Conservation (phyloP, 2,329 filamentous ascomycete species). For the Neurospora sp. region DNA sequence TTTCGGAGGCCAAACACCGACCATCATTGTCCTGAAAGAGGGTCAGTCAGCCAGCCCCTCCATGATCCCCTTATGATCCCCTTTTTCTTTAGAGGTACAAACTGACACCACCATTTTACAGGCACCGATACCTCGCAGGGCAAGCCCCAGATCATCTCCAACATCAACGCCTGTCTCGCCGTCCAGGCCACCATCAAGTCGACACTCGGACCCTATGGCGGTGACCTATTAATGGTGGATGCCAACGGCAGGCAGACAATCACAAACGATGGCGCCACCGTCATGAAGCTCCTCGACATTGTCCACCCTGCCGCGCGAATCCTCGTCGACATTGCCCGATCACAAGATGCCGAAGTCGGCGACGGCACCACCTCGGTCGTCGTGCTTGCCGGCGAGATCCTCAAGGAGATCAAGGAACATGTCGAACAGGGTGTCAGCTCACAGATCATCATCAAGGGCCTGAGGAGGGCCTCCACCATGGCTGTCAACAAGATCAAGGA, state of each 20-base stretch:
- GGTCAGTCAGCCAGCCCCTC: conserved; percentile 17
- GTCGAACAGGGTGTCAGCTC: conserved; percentile 96
- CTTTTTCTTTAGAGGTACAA: background rate
- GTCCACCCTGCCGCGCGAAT: conserved; percentile 95
- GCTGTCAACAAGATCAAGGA: conserved; percentile 99
- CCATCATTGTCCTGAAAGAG: conserved; percentile 22
- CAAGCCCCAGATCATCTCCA: conserved; percentile 91
- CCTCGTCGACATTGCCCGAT: conserved; percentile 95
- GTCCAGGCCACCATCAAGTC: conserved; percentile 94
- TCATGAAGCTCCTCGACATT: conserved; percentile 99
- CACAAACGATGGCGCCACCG: conserved; percentile 96
- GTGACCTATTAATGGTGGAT: conserved; percentile 91
- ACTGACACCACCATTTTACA: conserved; percentile 28
- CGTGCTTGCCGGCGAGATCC: conserved; percentile 90
- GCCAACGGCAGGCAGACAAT: conserved; percentile 94
- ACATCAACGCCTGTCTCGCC: conserved; percentile 96
- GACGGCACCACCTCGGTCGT: conserved; percentile 97
- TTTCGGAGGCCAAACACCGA: conserved; percentile 21
- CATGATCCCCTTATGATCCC: conserved; percentile 1
- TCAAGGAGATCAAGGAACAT: conserved; percentile 93
- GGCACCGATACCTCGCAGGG: conserved; percentile 97
- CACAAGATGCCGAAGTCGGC: conserved; percentile 97
- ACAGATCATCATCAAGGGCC: conserved; percentile 93
- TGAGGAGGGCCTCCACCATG: conserved; percentile 78
- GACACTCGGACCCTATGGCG: conserved; percentile 92